A percentile compares a stretch with the other conserved stretches of the same genome.
Evolutionary conservation across 2,329 filamentous ascomycete species (phyloP).

Genomic region (Beauveria asiatica): DNA sequence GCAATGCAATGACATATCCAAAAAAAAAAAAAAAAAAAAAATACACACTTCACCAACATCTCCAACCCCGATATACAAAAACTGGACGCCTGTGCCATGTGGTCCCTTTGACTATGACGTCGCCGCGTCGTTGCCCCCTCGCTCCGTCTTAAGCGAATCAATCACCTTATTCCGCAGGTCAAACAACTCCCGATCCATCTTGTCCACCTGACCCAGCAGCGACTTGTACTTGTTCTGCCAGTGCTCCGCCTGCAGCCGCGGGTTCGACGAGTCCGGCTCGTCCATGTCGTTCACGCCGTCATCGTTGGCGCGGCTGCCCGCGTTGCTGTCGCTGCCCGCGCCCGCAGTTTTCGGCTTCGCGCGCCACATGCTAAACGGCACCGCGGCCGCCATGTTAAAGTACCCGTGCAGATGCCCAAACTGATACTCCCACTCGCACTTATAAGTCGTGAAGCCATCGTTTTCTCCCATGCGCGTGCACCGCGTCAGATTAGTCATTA

Average conservation of each 20-base stretch:
- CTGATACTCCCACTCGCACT: conserved; percentile 46
- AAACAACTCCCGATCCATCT: conserved; percentile 45
- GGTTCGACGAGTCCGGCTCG: not conserved
- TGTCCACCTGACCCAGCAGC: conserved; percentile 50
- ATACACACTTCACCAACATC: not conserved
- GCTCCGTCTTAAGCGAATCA: conserved; percentile 21
- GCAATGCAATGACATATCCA: no score
- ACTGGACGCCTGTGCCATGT: no score
- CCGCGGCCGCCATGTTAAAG: conserved; percentile 44
- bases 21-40: no score
- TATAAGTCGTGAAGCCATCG: conserved; percentile 37
- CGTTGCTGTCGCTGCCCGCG: conserved; percentile 14
- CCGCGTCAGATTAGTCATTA: conserved; percentile 35
- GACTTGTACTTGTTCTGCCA: conserved; percentile 49
- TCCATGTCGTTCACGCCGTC: conserved; percentile 12
- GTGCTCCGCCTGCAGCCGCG: conserved; percentile 25
- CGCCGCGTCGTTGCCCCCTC: not conserved
- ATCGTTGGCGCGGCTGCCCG: not conserved
- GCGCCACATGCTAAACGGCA: conserved; percentile 35
- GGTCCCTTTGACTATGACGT: not conserved
- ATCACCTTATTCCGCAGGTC: conserved; percentile 36
- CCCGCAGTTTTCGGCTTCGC: conserved; percentile 17
- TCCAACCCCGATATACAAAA: not conserved
- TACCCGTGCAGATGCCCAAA: conserved; percentile 44
- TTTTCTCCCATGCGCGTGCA: conserved; percentile 36